Evolutionary conservation across 305 asterid genomes (phyloP).

Genomic region (Fraxinus latifolia): DNA sequence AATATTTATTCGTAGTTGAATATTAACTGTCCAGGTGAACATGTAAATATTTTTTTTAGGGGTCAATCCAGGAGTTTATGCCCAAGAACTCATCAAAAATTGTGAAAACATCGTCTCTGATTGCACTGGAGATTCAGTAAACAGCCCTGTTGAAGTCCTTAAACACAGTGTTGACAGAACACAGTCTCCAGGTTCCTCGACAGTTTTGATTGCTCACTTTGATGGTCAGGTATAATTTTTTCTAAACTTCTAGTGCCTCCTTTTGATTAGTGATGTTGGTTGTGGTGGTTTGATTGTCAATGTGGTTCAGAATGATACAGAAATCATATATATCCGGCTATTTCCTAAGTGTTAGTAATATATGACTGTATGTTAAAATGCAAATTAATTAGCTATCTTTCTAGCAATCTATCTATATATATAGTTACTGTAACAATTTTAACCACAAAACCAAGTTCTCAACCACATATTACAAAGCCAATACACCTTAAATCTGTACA

Average conservation of each 20-base stretch:
- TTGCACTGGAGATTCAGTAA: slow-evolving; percentile 26
- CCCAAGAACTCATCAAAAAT: slow-evolving; percentile 59
- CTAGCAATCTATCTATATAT: too few relatives aligned
- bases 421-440: background rate
- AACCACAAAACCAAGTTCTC: background rate
- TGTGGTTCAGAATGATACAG: background rate
- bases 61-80: slow-evolving; percentile 60
- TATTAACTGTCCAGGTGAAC: background rate
- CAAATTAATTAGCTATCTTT: background rate
- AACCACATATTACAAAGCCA: background rate
- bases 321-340: background rate
- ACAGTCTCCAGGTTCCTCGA: slow-evolving; percentile 62
- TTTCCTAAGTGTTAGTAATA: background rate
- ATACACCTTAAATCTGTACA: background rate
- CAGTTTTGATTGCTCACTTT: slow-evolving; percentile 60
- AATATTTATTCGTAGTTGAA: background rate
- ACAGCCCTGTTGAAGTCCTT: slow-evolving; percentile 55
- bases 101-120: slow-evolving; percentile 51
- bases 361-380: background rate
- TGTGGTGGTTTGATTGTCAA: background rate
- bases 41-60: slow-evolving; percentile 38
- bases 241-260: background rate
- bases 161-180: slow-evolving; percentile 46
- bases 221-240: slow-evolving; percentile 66
- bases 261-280: background rate